Conservation (phyloP, 495 filamentous ascomycete species). For the Neurospora terricola region DNA sequence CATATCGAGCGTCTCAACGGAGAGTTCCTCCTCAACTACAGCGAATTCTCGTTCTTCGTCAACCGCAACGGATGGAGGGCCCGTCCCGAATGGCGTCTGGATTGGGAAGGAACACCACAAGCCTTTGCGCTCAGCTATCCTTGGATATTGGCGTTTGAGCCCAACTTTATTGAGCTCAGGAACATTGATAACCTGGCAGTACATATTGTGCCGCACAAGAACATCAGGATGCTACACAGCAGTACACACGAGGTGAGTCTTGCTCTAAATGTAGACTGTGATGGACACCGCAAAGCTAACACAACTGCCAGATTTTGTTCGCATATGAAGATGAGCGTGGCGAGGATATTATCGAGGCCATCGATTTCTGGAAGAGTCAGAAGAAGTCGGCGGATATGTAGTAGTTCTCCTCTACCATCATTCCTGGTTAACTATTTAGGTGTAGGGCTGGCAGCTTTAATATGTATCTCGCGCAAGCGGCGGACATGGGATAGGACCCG, state of each 20-base stretch:
- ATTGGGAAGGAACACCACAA: constrained; percentile 90
- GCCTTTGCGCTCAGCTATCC: constrained; percentile 88
- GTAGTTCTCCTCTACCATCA: neutral
- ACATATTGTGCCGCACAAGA: constrained; percentile 89
- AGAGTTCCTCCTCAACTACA: constrained; percentile 96
- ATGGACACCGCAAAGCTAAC: constrained; percentile 10
- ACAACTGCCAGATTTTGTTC: constrained; percentile 64
- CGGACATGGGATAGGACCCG: neutral
- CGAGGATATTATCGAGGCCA: constrained; percentile 84
- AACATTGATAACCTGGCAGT: constrained; percentile 88
- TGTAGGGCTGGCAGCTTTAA: neutral
- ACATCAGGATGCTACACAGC: constrained; percentile 93
- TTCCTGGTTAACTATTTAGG: neutral
- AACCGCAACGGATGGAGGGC: constrained; percentile 98
- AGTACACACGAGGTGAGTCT: constrained; percentile 82
- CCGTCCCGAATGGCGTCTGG: constrained; percentile 89
- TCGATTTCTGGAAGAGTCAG: constrained; percentile 88
- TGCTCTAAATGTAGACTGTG: neutral
- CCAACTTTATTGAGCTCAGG: constrained; percentile 95
- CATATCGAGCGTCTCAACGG: constrained; percentile 94
- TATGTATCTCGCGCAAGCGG: neutral
- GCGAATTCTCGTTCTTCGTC: constrained; percentile 97
- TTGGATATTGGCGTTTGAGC: constrained; percentile 95
- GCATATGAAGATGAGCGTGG: constrained; percentile 96
- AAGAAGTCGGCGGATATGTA: constrained; percentile 25